Percentiles rank a stretch among this genome's conserved stretches.
Evolutionary conservation across 2,329 filamentous ascomycete species (phyloP).

Genomic region (Neofusicoccum cordaticola): DNA sequence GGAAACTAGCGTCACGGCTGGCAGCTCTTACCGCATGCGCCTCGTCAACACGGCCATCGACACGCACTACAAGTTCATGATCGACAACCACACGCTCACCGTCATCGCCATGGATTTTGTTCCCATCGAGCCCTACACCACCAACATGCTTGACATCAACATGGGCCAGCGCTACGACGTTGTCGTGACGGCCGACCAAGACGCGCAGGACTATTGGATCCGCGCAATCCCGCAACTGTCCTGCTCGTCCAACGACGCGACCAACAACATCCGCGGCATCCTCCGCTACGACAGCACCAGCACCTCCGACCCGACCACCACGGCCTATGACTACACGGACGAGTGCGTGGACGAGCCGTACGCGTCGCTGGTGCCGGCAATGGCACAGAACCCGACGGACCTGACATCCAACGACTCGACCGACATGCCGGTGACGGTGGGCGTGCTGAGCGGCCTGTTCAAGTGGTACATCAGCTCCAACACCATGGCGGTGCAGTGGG

Average conservation of each 20-base stretch:
- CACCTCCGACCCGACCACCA: conserved; percentile 34
- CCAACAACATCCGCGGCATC: conserved; percentile 36
- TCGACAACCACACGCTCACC: conserved; percentile 42
- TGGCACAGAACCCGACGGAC: conserved; percentile 27
- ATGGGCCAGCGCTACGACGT: conserved; percentile 36
- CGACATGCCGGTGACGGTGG: conserved; percentile 27
- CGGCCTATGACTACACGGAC: conserved; percentile 28
- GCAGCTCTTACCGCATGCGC: conserved; percentile 43
- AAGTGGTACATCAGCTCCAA: conserved; percentile 43
- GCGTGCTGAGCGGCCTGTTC: conserved; percentile 24
- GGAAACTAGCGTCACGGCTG: conserved; percentile 26
- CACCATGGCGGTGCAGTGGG: conserved; percentile 48
- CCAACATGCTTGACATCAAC: conserved; percentile 24
- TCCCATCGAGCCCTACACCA: conserved; percentile 36
- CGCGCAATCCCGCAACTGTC: conserved; percentile 27
- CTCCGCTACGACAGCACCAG: conserved; percentile 39
- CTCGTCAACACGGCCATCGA: conserved; percentile 42
- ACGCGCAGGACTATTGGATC: conserved; percentile 33
- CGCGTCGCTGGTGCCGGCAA: conserved; percentile 36
- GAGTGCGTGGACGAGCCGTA: conserved; percentile 39
- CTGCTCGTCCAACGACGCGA: conserved; percentile 28
- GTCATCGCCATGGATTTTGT: conserved; percentile 39
- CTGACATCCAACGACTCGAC: conserved; percentile 19
- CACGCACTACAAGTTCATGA: conserved; percentile 36
- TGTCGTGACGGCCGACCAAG: conserved; percentile 33